These are phyloP conservation scores for Alternaria tenuissima DNA, from an alignment of 2,329 filamentous ascomycete genomes.

Conservation along the genomic window DNA sequence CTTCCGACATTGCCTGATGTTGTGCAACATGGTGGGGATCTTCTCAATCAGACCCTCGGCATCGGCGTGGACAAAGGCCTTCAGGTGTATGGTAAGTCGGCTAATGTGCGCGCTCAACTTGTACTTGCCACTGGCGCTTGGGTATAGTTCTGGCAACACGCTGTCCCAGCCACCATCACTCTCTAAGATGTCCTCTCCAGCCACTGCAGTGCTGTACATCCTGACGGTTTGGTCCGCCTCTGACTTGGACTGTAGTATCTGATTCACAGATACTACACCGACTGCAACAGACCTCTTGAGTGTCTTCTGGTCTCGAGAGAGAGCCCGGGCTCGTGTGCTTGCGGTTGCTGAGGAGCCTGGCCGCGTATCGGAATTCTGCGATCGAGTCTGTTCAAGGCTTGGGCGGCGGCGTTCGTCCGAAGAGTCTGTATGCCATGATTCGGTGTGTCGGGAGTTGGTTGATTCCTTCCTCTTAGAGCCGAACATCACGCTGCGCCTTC, in stretches of 20 bases:
- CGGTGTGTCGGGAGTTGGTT: constrained; percentile 29
- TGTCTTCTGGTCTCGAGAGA: constrained; percentile 56
- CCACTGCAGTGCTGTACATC: constrained; percentile 73
- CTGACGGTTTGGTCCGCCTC: constrained; percentile 79
- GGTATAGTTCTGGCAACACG: constrained; percentile 69
- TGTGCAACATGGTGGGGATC: constrained; percentile 86
- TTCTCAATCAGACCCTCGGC: constrained; percentile 82
- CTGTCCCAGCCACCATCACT: constrained; percentile 74
- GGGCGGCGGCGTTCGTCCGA: constrained; percentile 30
- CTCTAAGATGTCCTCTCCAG: constrained; percentile 51
- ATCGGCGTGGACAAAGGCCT: constrained; percentile 78
- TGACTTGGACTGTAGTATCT: constrained; percentile 73
- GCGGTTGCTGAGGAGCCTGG: constrained; percentile 40
- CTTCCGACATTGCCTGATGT: constrained; percentile 80
- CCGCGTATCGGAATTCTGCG: constrained; percentile 34
- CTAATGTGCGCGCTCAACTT: constrained; percentile 77
- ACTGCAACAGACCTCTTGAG: constrained; percentile 77
- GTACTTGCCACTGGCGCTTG: constrained; percentile 76
- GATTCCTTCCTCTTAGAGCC: constrained; percentile 64
- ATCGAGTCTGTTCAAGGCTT: constrained; percentile 37
- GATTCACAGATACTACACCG: constrained; percentile 78
- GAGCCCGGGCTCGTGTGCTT: constrained; percentile 37
- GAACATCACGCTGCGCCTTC: constrained; percentile 69
- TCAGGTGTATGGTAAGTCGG: constrained; percentile 79
- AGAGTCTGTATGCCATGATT: constrained; percentile 23